Conservation (phyloP, 345 rosid genomes). For the Linum usitatissimum region DNA sequence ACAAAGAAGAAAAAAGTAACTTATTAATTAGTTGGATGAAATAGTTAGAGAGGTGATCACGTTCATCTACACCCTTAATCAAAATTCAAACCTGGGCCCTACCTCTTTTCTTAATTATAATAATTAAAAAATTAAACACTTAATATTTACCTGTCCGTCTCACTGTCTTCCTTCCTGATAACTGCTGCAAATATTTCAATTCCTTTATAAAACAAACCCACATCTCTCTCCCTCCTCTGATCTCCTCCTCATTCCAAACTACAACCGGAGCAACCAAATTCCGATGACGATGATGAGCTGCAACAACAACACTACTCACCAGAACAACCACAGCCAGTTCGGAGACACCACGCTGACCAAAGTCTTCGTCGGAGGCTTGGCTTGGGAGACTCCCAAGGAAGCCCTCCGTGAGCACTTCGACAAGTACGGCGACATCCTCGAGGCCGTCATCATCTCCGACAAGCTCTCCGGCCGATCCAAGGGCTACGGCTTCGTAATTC, state of each 20-base stretch:
- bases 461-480: constrained; percentile 91
- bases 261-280: background rate
- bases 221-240: background rate
- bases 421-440: constrained; percentile 84
- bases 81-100: no score
- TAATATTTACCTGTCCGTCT: constrained; percentile 48
- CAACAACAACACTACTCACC: constrained; percentile 14
- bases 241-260: background rate
- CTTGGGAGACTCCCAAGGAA: constrained; percentile 93
- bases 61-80: constrained; percentile 17
- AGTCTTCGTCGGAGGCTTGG: constrained; percentile 91
- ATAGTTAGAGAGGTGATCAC: constrained; percentile 22
- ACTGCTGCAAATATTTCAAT: constrained; percentile 4
- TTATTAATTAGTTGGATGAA: no score
- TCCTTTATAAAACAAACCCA: constrained; percentile 18
- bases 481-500: constrained; percentile 84
- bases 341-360: constrained; percentile 93
- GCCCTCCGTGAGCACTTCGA: constrained; percentile 76
- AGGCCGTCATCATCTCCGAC: constrained; percentile 89
- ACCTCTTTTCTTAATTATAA: no score
- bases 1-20: no score
- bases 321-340: constrained; percentile 30
- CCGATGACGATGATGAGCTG: constrained; percentile 38
- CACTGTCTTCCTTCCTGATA: constrained; percentile 36
- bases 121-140: background rate